These are phyloP conservation scores for Dissophora globulifera DNA, from an alignment of 192 early-diverging fungal species.

Conservation along the genomic window DNA sequence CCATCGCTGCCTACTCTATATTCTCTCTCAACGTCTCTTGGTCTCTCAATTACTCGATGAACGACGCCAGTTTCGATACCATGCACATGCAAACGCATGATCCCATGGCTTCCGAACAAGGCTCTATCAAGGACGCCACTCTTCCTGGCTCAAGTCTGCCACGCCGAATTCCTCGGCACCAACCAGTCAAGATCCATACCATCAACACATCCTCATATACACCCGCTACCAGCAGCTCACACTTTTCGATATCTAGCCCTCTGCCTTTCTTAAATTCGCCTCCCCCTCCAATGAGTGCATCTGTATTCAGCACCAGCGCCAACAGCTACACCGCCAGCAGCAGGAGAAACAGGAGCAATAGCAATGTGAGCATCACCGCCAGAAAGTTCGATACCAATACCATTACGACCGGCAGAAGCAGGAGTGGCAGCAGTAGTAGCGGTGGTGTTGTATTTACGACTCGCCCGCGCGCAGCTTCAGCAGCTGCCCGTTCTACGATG, in stretches of 20 bases:
- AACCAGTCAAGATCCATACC: constrained; percentile 31
- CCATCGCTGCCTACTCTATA: too few relatives aligned
- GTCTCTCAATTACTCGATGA: too few relatives aligned
- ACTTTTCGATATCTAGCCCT: background rate
- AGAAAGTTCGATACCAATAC: too few relatives aligned
- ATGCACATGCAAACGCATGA: background rate
- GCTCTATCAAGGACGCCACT: background rate
- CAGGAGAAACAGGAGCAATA: constrained; percentile 17
- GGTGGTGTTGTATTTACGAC: constrained; percentile 24
- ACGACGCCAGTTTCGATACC: background rate
- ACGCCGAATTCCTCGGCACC: background rate
- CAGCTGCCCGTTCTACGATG: constrained; percentile 23
- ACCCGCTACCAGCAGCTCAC: background rate
- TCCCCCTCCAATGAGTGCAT: constrained; percentile 20
- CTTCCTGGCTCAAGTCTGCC: background rate
- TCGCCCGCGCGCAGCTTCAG: constrained; percentile 32
- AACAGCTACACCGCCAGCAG: background rate
- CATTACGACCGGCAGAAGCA: constrained; percentile 14
- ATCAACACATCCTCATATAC: constrained; percentile 16
- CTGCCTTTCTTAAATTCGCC: background rate
- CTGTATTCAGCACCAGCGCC: background rate
- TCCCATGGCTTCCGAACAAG: background rate
- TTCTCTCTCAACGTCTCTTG: too few relatives aligned
- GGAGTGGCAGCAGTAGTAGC: constrained; percentile 11
- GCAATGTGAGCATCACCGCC: too few relatives aligned